Percentiles rank a stretch among this genome's conserved stretches.
Evolutionary conservation across 768 basidiomycete genomes (phyloP).

Genomic region (Podaxis pistillaris): DNA sequence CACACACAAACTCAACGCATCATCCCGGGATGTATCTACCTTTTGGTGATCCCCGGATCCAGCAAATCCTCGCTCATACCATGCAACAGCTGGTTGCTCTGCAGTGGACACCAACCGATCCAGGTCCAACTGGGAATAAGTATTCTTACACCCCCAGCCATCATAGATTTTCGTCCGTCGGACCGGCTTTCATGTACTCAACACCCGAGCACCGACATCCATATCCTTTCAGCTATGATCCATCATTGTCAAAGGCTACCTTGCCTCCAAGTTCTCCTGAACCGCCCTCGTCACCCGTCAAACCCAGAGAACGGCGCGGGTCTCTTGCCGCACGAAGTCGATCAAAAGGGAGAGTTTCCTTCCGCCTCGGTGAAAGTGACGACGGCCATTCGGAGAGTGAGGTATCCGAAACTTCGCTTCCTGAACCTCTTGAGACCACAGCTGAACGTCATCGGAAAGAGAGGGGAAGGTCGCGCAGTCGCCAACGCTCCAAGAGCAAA

Average conservation of each 20-base stretch:
- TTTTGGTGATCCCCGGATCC: constrained; percentile 38
- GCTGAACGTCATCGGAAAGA: neutral
- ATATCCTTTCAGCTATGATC: constrained; percentile 35
- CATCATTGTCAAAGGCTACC: constrained; percentile 43
- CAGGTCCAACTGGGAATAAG: constrained; percentile 21
- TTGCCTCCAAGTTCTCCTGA: constrained; percentile 55
- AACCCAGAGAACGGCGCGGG: constrained; percentile 27
- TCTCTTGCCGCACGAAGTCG: constrained; percentile 47
- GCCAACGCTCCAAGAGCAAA: constrained; percentile 3
- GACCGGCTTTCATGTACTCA: constrained; percentile 4
- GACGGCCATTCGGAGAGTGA: constrained; percentile 17
- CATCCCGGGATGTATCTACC: constrained; percentile 28
- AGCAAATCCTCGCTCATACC: constrained; percentile 40
- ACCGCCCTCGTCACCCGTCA: constrained; percentile 36
- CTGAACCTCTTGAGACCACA: constrained; percentile 5
- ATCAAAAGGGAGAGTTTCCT: constrained; percentile 60
- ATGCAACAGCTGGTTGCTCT: constrained; percentile 43
- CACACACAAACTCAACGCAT: constrained; percentile 16
- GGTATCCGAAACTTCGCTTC: constrained; percentile 5
- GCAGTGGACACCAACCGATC: constrained; percentile 27
- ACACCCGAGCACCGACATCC: constrained; percentile 22
- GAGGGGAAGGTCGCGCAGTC: neutral
- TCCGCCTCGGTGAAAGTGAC: constrained; percentile 38
- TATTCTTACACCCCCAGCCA: constrained; percentile 9
- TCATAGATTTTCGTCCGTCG: constrained; percentile 11